Base-by-base conservation (phyloP, 2,329 filamentous ascomycete species). In the Clonostachys rosea region DNA sequence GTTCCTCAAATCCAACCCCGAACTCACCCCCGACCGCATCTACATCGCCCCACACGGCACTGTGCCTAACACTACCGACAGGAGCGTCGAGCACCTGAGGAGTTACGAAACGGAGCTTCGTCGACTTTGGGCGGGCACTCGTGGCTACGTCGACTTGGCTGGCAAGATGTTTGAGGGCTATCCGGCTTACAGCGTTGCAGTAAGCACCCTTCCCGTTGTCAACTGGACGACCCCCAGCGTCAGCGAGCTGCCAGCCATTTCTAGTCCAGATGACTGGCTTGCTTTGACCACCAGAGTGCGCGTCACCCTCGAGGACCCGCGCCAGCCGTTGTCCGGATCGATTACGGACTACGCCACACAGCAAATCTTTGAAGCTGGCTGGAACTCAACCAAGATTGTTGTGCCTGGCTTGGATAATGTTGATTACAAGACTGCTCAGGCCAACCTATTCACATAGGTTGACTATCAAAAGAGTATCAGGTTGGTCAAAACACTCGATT, bases 161-260 rank as follows among this genome's bases (percentile, higher is more conserved):
- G 36, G 39, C 12, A 46, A 40, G 12, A 46, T 46, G 45, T 46
- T 46, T 30, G 37, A 40, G 12, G 39, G 45, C 6, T 46, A 46
- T 17, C 45, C 45, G 10, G 24, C 45, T 13, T 46, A 46, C 14
- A 24, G 42, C 17, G 35, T 39, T 20, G 45, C 33, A 18, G 11
- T 16, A 12, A 30, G 18, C 39, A 11, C n/a, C 6, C 39, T 40
- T 16, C 45, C 45, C 17, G 37, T 46, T 17, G 36, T 46, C 13
- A 17, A 46, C 36, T 20, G 20, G 13, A 18, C 16, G n/a, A 42
- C 40, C 12, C n/a, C 16, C n/a, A 17, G 16, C 18, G 13, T 42
- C 13, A 42, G 40, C 40, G 40, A 42, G 13, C 8, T 42, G 14
- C 40, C 40, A 20, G 40, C 40, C 20, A 20, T 42, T 18, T n/a